Percentiles rank a stretch among this genome's conserved stretches.
phyloP scores from a whole-genome alignment of 2,329 filamentous ascomycete genomes.

The Trichoderma simmonsii region DNA sequence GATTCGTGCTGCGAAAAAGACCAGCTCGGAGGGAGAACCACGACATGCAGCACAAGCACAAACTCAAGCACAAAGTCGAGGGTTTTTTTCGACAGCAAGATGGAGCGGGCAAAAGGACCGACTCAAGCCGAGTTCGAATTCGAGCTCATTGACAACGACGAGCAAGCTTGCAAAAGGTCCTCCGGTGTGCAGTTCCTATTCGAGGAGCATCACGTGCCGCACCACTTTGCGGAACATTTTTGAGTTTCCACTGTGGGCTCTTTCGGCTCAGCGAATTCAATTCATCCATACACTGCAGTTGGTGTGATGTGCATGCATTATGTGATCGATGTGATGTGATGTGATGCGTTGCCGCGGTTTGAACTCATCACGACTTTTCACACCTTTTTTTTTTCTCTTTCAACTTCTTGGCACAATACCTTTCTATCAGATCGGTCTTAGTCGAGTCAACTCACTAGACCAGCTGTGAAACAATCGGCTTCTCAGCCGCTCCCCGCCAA shows the following conservation, averaged over 20 bases:
- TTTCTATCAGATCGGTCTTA: not conserved
- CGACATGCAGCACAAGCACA: constrained; percentile 22
- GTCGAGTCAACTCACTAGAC: not conserved
- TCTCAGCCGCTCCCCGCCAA: not conserved
- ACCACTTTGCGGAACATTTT: not conserved
- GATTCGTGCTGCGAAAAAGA: constrained; percentile 9
- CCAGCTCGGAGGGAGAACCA: constrained; percentile 22
- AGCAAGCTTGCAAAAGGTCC: constrained; percentile 14
- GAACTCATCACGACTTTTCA: not conserved
- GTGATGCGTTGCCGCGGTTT: not conserved
- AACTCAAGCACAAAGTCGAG: not conserved
- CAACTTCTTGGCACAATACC: not conserved
- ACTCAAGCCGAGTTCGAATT: constrained; percentile 13
- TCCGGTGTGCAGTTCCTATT: constrained; percentile 10
- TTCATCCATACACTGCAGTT: not conserved
- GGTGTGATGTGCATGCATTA: not conserved
- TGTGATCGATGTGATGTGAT: not conserved
- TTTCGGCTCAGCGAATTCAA: constrained; percentile 7
- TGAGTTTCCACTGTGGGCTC: constrained; percentile 8
- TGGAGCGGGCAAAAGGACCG: constrained; percentile 13
- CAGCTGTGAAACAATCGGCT: constrained; percentile 9
- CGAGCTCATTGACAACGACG: not conserved
- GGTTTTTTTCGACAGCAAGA: not conserved
- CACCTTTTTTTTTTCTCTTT: not conserved
- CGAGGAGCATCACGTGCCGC: constrained; percentile 18